These are phyloP conservation scores for Leccinum fallax DNA, from an alignment of 1,284 basidiomycete genomes.

Conservation along the genomic window DNA sequence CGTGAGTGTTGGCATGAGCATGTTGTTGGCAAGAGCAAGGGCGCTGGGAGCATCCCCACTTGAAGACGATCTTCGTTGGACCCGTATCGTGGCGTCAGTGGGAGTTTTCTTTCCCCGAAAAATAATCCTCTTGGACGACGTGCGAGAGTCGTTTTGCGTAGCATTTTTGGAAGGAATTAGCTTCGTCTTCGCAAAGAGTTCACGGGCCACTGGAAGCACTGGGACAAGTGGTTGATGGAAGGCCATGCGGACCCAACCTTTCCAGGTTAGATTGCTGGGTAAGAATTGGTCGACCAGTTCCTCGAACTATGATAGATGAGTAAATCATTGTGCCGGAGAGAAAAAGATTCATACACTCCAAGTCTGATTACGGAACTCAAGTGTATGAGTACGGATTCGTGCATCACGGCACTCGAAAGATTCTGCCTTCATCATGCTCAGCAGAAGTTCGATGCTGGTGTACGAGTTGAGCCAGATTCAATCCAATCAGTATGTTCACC, in stretches of 20 bases:
- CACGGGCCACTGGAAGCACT: conserved; percentile 72
- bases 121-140: conserved; percentile 25
- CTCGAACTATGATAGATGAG: conserved; percentile 57
- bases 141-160: conserved; percentile 35
- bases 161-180: conserved; percentile 55
- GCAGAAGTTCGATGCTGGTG: conserved; percentile 60
- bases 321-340: conserved; percentile 5
- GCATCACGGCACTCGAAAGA: conserved; percentile 76
- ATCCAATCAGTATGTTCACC: conserved; percentile 26
- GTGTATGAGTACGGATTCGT: conserved; percentile 67
- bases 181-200: conserved; percentile 75
- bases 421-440: conserved; percentile 71
- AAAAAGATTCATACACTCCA: conserved; percentile 65
- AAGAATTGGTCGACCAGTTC: conserved; percentile 83
- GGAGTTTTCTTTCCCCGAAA: conserved; percentile 25
- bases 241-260: conserved; percentile 80
- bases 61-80: conserved; percentile 27
- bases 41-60: conserved; percentile 11
- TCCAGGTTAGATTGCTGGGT: conserved; percentile 74
- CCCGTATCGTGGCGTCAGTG: conserved; percentile 13
- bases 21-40: not conserved
- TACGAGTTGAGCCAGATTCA: conserved; percentile 16
- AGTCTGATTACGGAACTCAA: conserved; percentile 87
- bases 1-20: conserved; percentile 18
- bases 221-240: conserved; percentile 76